phyloP scores from a whole-genome alignment of 192 early-diverging fungal species.

The Rhizophagus sp. region DNA sequence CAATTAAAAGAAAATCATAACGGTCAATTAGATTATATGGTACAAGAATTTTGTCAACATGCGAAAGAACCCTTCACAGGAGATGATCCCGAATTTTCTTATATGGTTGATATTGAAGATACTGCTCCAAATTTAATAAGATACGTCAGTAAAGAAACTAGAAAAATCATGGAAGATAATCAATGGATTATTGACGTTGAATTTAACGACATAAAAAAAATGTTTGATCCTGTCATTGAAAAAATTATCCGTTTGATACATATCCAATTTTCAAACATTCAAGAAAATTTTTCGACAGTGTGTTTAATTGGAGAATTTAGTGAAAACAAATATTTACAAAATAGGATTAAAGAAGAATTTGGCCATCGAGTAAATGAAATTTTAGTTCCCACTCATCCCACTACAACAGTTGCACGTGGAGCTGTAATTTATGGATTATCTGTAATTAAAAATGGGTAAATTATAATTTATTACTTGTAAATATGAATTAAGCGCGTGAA shows the following conservation, averaged over 20 bases:
- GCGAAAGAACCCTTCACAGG: background rate
- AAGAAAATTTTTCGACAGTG: constrained; percentile 30
- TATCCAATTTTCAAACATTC: constrained; percentile 34
- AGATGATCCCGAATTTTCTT: background rate
- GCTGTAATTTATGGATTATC: too few relatives aligned
- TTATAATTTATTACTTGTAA: too few relatives aligned
- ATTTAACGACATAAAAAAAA: constrained; percentile 40
- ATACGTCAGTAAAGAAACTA: background rate
- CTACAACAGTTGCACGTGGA: constrained; percentile 28
- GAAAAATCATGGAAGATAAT: constrained; percentile 43
- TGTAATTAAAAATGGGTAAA: too few relatives aligned
- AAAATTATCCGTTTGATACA: constrained; percentile 39
- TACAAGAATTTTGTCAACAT: background rate
- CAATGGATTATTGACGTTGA: constrained; percentile 47
- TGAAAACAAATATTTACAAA: constrained; percentile 35
- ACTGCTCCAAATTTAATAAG: background rate
- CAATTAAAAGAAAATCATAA: constrained; percentile 36
- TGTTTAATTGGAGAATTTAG: constrained; percentile 45
- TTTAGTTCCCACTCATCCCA: constrained; percentile 35
- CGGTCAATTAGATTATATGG: background rate
- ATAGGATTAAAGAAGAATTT: constrained; percentile 40
- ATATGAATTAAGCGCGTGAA: too few relatives aligned
- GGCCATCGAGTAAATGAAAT: constrained; percentile 30
- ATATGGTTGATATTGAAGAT: background rate
- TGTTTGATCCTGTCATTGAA: constrained; percentile 37